phyloP scores from a whole-genome alignment of 306 rosid species.

The Fragaria ananassa region DNA sequence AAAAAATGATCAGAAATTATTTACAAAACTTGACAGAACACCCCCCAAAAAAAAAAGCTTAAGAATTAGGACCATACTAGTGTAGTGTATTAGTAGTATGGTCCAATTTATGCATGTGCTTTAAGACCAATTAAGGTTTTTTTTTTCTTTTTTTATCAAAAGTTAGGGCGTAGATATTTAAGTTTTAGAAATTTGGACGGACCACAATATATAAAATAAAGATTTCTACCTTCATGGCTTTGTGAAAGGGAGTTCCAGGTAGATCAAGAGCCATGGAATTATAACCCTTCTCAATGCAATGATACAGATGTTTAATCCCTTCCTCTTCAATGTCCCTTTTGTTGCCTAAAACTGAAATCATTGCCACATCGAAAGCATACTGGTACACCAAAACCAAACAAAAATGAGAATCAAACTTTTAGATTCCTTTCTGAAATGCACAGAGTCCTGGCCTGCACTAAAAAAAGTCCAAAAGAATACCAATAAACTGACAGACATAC shows the following conservation, averaged over 20 bases:
- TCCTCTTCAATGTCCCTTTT: conserved; percentile 52
- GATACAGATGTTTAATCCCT: conserved; percentile 57
- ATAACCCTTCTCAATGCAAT: conserved; percentile 75
- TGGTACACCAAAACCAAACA: conserved; percentile 23
- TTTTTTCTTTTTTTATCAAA: too few relatives aligned
- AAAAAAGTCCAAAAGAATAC: not conserved
- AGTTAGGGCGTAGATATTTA: not conserved
- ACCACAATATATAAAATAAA: not conserved
- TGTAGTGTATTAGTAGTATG: not conserved
- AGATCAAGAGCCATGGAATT: conserved; percentile 75
- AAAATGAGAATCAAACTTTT: conserved; percentile 4
- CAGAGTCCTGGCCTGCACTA: not conserved
- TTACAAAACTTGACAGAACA: not conserved
- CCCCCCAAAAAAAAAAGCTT: not conserved
- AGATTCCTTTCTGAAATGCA: conserved; percentile 15
- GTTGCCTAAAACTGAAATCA: conserved; percentile 68
- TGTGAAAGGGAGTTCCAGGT: conserved; percentile 67
- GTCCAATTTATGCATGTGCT: conserved; percentile 2
- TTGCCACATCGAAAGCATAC: conserved; percentile 91
- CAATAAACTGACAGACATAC: conserved; percentile 25
- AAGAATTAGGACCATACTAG: not conserved
- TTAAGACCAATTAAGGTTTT: not conserved
- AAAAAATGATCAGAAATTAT: not conserved
- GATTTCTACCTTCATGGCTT: conserved; percentile 62
- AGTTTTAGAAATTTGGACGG: not conserved